Evolutionary conservation across 2,329 filamentous ascomycete species (phyloP), one percentile per base, ranked within the genome.

Genomic region (Fulvia fulva): DNA sequence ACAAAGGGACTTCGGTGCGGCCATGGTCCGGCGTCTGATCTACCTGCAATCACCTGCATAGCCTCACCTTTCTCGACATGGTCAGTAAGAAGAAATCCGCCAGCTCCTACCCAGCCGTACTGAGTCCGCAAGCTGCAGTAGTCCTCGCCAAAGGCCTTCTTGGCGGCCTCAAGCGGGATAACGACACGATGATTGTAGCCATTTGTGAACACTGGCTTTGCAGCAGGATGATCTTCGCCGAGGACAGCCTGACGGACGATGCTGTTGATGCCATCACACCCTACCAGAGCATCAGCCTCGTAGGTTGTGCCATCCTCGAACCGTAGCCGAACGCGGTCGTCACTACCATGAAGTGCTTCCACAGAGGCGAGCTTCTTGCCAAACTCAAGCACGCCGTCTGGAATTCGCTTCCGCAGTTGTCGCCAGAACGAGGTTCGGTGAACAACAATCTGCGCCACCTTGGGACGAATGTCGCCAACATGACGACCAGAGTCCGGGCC

Each of bases 11-110:
- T 44, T n/a, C 51, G 19, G 34, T 57, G 28, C 6, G 45, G 41
- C 53, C 53, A 54, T 19, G 47, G 44, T n/a, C 25, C 46, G 14
- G 22, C 19, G 21, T 57, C 37, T 16, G 45, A 49, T 45, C 58
- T 51, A 28, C 53, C 53, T 23, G 58, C 58, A 21, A 60, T 53
- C 1, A 57, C 50, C 23, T 60, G 53, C 54, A 57, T 57, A 21
- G 49, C 44, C 19, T 50, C 21, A 22, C 58, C 58, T 16, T 60
- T 22, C 25, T 60, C 54, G 12, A 54, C 28, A 25, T 52, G 51
- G 46, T 56, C 53, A 23, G 58, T 60, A 16, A 60, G 34, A 0
- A 60, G 32, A 25, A 56, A 56, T 7, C 58, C 54, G 7, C 54
- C 54, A 8, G 57, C n/a, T 3, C 58, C 58, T 21, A 52, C 53